Base-by-base conservation (phyloP, 2,329 filamentous ascomycete species). In the Colletotrichum coccodes region DNA sequence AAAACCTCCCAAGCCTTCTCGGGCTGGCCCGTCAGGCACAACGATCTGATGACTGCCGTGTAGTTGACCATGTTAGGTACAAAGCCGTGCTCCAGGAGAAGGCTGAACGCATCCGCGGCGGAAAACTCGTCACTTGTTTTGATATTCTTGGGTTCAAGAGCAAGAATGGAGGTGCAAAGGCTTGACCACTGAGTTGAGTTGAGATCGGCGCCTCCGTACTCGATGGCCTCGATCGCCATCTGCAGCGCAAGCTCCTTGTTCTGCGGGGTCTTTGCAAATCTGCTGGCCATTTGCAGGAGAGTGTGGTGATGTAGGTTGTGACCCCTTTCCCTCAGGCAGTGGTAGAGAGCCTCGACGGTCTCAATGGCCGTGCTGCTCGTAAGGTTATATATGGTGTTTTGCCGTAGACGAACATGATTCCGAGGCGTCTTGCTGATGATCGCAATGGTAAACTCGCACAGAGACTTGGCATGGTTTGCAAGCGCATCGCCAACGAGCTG, bases 31-130 rank as follows among this genome's bases (percentile, higher is more conserved):
- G 85, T 87, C 66, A 89, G 83, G 73, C 92, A 88, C 18, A 94
- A 89, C 66, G 94, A 93, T 44, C 89, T 85, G 62, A 98, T 87
- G 67, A 94, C 81, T 50, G 92, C 85, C 18, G 91, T 92, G 75
- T 92, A 89, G 12, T 86, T 85, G 64, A 89, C 81, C 16, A 88
- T 79, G 71, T 93, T 92, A 28, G 92, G 89, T 23, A 82, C 81
- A 54, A 92, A 80, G 2, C 91, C 92, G n/a, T 86, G 79, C 23
- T 86, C 80, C 12, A 92, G 77, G 58, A 94, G 83, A 9, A 80
- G 77, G 60, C 87, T 81, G 26, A 91, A 86, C 6, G 91, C 80
- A 6, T 83, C 78, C 11, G 87, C 82, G 30, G 86, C 86, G 23
- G 84, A 82, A n/a, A 70, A 64, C 16, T 78, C 76, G 9, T 79